A percentile compares a stretch with the other conserved stretches of the same genome.
These are phyloP conservation scores for Blattamonas nauphoetae DNA, from an alignment of 78 protist species.

Conservation along the genomic window DNA sequence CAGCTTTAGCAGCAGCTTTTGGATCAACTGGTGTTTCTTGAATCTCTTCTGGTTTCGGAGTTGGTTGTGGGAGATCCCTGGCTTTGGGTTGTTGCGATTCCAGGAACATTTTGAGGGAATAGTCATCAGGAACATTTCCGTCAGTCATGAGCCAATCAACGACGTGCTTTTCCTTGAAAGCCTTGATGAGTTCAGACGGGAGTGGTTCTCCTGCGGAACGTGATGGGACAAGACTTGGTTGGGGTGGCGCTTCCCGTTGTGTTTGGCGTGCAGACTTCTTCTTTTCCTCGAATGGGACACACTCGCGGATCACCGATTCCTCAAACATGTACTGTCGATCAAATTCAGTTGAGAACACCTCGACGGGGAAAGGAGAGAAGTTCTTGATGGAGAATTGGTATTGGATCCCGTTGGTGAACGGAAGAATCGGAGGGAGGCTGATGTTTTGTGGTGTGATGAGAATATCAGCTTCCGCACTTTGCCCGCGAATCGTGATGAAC, in stretches of 20 bases:
- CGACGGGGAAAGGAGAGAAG: slow-evolving; percentile 5
- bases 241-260: slow-evolving; percentile 32
- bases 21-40: no score
- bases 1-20: background rate
- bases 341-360: slow-evolving; percentile 35
- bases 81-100: no score
- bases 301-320: slow-evolving; percentile 20
- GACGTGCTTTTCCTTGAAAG: background rate
- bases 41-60: no score
- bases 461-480: background rate
- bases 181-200: background rate
- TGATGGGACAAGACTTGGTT: background rate
- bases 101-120: no score
- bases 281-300: background rate
- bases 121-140: background rate
- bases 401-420: slow-evolving; percentile 19
- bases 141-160: background rate
- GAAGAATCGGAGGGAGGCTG: background rate
- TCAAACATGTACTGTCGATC: slow-evolving; percentile 30
- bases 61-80: no score
- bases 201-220: background rate
- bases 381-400: background rate
- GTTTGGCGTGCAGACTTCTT: background rate
- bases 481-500: background rate
- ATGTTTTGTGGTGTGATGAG: background rate